phyloP scores from a whole-genome alignment of 441 rosid species.

The Eruca vesicaria region DNA sequence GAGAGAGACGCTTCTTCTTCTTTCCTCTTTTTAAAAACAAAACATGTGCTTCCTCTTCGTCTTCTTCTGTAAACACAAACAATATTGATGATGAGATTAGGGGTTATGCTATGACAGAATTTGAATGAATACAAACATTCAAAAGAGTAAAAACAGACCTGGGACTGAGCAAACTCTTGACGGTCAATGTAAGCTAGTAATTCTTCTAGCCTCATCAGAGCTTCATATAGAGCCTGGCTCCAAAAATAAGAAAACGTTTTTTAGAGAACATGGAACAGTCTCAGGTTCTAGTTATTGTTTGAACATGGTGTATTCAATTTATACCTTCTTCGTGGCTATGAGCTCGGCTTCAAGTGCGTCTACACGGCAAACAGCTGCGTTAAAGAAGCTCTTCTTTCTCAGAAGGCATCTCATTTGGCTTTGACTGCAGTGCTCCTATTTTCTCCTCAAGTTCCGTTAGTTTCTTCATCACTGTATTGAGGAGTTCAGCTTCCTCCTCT shows the following conservation, averaged over 20 bases:
- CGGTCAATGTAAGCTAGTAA: conserved; percentile 84
- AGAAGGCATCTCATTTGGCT: conserved; percentile 87
- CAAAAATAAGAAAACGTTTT: background rate
- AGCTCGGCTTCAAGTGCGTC: conserved; percentile 82
- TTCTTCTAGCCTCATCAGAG: conserved; percentile 92
- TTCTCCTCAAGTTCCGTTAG: conserved; percentile 84
- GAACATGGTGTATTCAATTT: background rate
- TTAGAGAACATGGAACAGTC: conserved; percentile 33
- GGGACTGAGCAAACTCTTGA: conserved; percentile 65
- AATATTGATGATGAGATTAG: background rate
- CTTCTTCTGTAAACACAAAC: conserved; percentile 31
- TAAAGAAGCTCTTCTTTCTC: conserved; percentile 87
- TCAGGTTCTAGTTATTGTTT: conserved; percentile 1
- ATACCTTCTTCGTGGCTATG: conserved; percentile 82
- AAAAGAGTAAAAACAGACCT: conserved; percentile 44
- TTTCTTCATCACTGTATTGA: conserved; percentile 68
- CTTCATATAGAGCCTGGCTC: conserved; percentile 82
- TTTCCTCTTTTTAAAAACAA: conserved; percentile 23
- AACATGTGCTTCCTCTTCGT: conserved; percentile 39
- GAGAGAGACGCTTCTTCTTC: conserved; percentile 7
- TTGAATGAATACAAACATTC: background rate
- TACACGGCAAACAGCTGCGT: conserved; percentile 87
- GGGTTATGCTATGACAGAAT: background rate
- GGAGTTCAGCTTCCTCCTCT: conserved; percentile 43
- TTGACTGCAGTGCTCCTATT: conserved; percentile 68